Evolutionary conservation across 108 stramenopile genomes (phyloP), one percentile per base, ranked within the genome.

Genomic region (Chaetoceros tenuissimus): DNA sequence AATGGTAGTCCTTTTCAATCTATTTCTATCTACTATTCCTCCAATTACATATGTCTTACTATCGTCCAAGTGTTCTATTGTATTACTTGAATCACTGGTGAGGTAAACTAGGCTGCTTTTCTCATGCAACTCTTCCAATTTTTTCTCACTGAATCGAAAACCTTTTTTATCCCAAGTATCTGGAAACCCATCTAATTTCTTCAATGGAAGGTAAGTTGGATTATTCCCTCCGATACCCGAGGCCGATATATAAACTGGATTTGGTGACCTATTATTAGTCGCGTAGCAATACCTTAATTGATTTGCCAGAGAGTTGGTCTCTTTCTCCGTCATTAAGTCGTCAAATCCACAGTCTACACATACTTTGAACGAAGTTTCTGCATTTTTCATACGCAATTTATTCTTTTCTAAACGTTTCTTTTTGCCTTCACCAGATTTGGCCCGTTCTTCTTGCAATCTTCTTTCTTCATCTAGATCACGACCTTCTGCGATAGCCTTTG

Each of bases 1-100:
- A 30, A 84, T 66, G 16, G 89, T 64, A 0, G 67, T 78, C 27
- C 74, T 65, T 56, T 81, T 84, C 30, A 84, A 75, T 24, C 89
- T 69, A 59, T 87, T 91, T 23, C 89, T 69, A 71, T 91, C 89
- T 2, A 91, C 89, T 50, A 91, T 91, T n/a, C 89, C 89, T 0
- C 89, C 89, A 57, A 91, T 91, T 20, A 87, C 69, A 51, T 87
- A 91, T 20, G 77, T 78, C 56, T 86, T 77, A 17, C 60, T 65
- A 47, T 83, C 75, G 57, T 82, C 79, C 45, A 87, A 53, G 1
- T 53, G 53, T 0, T 69, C 57, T 28, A 83, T 55, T 7, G 71
- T 75, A 48, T 75, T 79, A 24, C 77, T 64, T 16, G 89, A 87
- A 54, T 91, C 89, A 40, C 84, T 81, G 46, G 89, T 85, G 28